These are phyloP conservation scores for Galeopsis tetrahit DNA, from an alignment of 257 asterid species.

Conservation along the genomic window DNA sequence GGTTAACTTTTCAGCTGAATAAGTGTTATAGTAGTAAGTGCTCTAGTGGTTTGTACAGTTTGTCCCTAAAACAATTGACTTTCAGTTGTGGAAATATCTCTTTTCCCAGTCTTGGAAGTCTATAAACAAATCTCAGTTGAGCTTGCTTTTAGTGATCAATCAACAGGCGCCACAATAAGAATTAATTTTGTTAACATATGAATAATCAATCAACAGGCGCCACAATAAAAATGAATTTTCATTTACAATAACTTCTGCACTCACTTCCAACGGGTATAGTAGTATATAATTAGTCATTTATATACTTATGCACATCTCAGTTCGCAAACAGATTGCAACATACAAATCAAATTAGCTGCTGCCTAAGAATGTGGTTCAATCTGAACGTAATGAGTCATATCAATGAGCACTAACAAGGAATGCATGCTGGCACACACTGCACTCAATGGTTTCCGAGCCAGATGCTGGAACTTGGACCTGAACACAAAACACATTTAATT, in stretches of 20 bases:
- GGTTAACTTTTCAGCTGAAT: conserved; percentile 27
- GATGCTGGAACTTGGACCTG: conserved; percentile 75
- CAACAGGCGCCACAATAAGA: background rate
- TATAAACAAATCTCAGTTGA: background rate
- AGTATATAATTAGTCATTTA: background rate
- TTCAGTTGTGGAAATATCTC: conserved; percentile 1
- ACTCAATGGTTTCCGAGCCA: conserved; percentile 85
- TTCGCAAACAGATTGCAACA: conserved; percentile 12
- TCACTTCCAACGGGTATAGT: background rate
- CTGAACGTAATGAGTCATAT: conserved; percentile 1
- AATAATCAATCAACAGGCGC: background rate
- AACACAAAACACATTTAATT: conserved; percentile 14
- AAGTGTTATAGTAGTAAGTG: conserved; percentile 33
- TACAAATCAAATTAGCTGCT: conserved; percentile 7
- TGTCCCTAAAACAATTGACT: conserved; percentile 7
- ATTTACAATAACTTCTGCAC: conserved; percentile 22
- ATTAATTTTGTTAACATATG: no score
- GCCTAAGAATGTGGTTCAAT: conserved; percentile 8
- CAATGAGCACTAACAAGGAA: conserved; percentile 74
- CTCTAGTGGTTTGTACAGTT: conserved; percentile 38
- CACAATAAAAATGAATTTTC: background rate
- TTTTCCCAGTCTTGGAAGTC: background rate
- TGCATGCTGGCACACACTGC: conserved; percentile 90
- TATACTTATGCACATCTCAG: background rate
- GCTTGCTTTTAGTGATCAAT: background rate